Conservation (phyloP, 2,329 filamentous ascomycete genomes). For the Penicillium sp. region DNA sequence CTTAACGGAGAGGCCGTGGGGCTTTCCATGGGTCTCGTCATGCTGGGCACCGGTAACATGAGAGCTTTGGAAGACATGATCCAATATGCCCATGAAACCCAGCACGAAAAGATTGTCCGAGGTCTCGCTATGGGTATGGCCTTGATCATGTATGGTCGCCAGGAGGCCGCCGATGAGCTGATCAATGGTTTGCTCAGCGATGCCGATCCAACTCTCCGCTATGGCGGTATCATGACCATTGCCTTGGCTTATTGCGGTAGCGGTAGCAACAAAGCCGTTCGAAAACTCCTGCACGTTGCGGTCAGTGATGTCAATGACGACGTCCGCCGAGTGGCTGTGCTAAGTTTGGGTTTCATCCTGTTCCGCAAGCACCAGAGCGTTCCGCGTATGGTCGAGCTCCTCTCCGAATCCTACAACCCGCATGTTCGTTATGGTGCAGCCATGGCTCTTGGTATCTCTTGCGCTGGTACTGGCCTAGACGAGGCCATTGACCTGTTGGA, state of each 20-base stretch:
- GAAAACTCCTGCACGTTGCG: conserved; percentile 88
- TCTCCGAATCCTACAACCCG: conserved; percentile 97
- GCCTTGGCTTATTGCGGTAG: conserved; percentile 95
- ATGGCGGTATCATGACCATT: conserved; percentile 98
- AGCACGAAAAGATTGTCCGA: conserved; percentile 97
- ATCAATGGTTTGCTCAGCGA: conserved; percentile 91
- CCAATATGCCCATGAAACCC: conserved; percentile 92
- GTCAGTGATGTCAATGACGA: conserved; percentile 98
- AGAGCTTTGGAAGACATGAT: conserved; percentile 95
- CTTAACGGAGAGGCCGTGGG: conserved; percentile 96
- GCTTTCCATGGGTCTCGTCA: conserved; percentile 92
- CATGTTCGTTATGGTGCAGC: conserved; percentile 96
- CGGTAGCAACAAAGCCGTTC: conserved; percentile 96
- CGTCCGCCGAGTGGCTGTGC: conserved; percentile 89
- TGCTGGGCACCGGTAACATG: conserved; percentile 95
- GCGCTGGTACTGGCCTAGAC: conserved; percentile 88
- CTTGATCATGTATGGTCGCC: conserved; percentile 93
- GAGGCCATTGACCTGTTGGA: conserved; percentile 95
- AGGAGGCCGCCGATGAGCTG: conserved; percentile 89
- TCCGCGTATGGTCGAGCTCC: conserved; percentile 95
- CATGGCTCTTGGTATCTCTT: conserved; percentile 97
- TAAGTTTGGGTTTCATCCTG: conserved; percentile 96
- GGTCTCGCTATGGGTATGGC: conserved; percentile 95
- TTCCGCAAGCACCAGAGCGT: conserved; percentile 97
- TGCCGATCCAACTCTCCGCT: conserved; percentile 85